Evolutionary conservation across 805 yeast species (phyloP), one percentile per base, ranked within the genome.

Genomic region (Yamadazyma endophytica): DNA sequence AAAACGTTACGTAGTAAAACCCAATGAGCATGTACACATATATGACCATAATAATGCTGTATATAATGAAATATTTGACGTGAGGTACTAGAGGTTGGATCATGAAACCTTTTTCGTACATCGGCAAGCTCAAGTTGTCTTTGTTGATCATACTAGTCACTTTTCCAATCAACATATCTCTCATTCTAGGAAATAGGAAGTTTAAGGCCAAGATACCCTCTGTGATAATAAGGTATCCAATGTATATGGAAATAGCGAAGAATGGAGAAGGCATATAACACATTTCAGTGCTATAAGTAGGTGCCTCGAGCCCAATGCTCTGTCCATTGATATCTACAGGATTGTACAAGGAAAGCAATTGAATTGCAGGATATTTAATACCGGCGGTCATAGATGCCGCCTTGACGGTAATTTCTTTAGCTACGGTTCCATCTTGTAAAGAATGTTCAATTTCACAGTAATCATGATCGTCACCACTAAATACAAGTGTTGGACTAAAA

Each of bases 391-490:
- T 58, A 31, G 59, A 53, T 12, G 58, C 52, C 13, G 67, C 56
- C 38, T 62, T 62, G 16, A 62, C 67, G 16, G 69, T 59, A 26
- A 61, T 52, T 37, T 62, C 68, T 21, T 59, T 48, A 2, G 52
- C 45, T 3, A n/a, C 2, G 5, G 13, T 15, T 3, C 29, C 30
- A 21, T 29, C 28, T 5, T 36, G 33, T 11, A 35, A 28, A 3
- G 48, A 43, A 52, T 90, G 97, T 11, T 58, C 56, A 15, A 81
- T 70, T 41, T 82, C 86, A 56, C 99, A 92, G 45, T 87, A 88
- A 52, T 92, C 98, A 58, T 92, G 99, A 53, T 92, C 98, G 52
- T 92, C 99, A 1, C 98, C 99, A 2, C 94, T 75, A 50, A 87
- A 85, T 2, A 84, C 68, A 6, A 80, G 54, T 13, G 65, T 63